A percentile compares a stretch with the other conserved stretches of the same genome.
Conservation (phyloP, 805 yeast species). For the Hanseniaspora taiwanica region DNA sequence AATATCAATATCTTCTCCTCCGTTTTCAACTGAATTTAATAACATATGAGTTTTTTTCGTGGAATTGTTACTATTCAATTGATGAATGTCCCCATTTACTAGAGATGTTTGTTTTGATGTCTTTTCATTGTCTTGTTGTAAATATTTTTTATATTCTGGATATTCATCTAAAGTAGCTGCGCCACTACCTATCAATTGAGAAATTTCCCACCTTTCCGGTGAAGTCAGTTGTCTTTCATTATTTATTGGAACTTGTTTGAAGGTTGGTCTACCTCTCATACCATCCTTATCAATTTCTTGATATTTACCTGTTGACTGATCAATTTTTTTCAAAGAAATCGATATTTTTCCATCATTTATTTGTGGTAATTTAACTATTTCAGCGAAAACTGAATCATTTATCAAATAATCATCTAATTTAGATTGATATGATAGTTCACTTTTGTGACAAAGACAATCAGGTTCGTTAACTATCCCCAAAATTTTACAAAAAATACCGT, state of each 20-base stretch:
- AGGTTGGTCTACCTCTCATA: neutral
- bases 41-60: conserved; percentile 19
- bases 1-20: conserved; percentile 48
- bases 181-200: conserved; percentile 73
- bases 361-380: conserved; percentile 34
- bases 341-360: conserved; percentile 39
- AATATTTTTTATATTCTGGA: conserved; percentile 42
- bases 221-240: conserved; percentile 45
- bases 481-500: conserved; percentile 68
- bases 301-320: conserved; percentile 52
- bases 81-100: conserved; percentile 8
- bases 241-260: conserved; percentile 2
- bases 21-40: conserved; percentile 14
- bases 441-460: conserved; percentile 67
- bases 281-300: too few species aligned
- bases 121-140: conserved; percentile 19
- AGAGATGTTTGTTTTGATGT: conserved; percentile 6
- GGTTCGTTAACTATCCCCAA: conserved; percentile 21
- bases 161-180: conserved; percentile 53
- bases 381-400: conserved; percentile 53
- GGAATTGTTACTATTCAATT: conserved; percentile 4
- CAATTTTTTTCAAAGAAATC: conserved; percentile 56
- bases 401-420: conserved; percentile 24
- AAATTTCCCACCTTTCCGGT: conserved; percentile 84
- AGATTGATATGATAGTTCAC: conserved; percentile 38